These are phyloP conservation scores for Petunia secreta DNA, from an alignment of 257 asterid genomes.

Conservation along the genomic window DNA sequence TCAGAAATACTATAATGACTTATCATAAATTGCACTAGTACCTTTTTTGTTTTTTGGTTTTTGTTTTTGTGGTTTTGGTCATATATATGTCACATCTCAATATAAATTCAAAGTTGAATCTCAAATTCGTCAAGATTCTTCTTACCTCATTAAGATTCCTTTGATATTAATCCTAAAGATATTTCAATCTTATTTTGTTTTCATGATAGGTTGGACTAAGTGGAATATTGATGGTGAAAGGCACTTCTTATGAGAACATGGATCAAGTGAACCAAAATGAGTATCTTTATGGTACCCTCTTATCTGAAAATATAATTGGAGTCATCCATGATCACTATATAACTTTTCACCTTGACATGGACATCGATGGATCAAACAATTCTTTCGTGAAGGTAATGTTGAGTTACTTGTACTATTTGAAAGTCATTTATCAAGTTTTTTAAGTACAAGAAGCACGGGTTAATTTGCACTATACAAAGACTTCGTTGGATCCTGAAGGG, in stretches of 20 bases:
- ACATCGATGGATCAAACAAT: slow-evolving; percentile 71
- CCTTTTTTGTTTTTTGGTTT: no score
- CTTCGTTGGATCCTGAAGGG: no score
- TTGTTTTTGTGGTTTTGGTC: neutral
- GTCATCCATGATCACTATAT: slow-evolving; percentile 92
- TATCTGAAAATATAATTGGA: slow-evolving; percentile 82
- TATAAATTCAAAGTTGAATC: neutral
- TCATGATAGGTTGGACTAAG: slow-evolving; percentile 70
- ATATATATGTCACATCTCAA: neutral
- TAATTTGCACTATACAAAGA: no score
- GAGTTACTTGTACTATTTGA: no score
- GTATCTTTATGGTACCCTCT: slow-evolving; percentile 68
- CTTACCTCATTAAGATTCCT: slow-evolving; percentile 1
- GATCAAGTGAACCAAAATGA: slow-evolving; percentile 72
- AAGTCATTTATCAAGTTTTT: no score
- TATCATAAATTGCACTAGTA: no score
- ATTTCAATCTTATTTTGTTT: neutral
- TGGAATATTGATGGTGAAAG: slow-evolving; percentile 92
- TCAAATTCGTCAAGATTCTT: neutral
- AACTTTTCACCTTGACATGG: slow-evolving; percentile 92
- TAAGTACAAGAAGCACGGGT: no score
- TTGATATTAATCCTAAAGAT: neutral
- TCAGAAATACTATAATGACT: no score
- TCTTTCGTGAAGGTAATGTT: slow-evolving; percentile 67
- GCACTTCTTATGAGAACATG: slow-evolving; percentile 70